Percentiles rank a stretch among this genome's conserved stretches.
These are phyloP conservation scores for Saposhnikovia divaricata DNA, from an alignment of 129 eudicot genomes.

Conservation along the genomic window DNA sequence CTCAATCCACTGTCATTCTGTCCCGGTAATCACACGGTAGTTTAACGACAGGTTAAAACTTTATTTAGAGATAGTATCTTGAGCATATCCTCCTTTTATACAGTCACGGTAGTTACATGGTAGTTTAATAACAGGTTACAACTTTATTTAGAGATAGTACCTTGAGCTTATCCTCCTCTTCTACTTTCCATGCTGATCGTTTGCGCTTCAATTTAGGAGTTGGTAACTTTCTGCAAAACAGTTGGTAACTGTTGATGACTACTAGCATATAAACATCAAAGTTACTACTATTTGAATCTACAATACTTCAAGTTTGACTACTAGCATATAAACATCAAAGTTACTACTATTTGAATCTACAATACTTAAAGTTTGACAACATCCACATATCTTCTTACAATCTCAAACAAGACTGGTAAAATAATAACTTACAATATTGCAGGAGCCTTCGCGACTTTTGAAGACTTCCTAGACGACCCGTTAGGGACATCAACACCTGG, in stretches of 20 bases:
- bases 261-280: neutral
- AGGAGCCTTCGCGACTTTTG: slow-evolving; percentile 16
- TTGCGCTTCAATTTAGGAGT: slow-evolving; percentile 23
- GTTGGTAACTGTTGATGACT: slow-evolving; percentile 9
- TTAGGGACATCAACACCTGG: slow-evolving; percentile 11
- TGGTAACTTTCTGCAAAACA: slow-evolving; percentile 13
- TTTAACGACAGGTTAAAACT: neutral
- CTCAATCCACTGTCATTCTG: neutral
- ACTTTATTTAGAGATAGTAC: slow-evolving; percentile 15
- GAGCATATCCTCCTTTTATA: slow-evolving; percentile 31
- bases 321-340: neutral
- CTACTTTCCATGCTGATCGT: slow-evolving; percentile 35
- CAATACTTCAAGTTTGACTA: neutral
- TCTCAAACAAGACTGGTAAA: neutral
- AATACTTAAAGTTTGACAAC: neutral
- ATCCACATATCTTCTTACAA: too few species aligned
- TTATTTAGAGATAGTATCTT: slow-evolving; percentile 27
- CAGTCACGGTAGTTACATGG: neutral
- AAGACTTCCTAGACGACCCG: slow-evolving; percentile 14
- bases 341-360: neutral
- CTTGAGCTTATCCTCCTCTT: slow-evolving; percentile 68
- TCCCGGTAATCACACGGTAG: neutral
- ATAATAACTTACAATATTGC: slow-evolving; percentile 21
- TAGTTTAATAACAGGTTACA: neutral
- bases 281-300: neutral